phyloP scores from a whole-genome alignment of 208 protist genomes.

The Strigomonas culicis region DNA sequence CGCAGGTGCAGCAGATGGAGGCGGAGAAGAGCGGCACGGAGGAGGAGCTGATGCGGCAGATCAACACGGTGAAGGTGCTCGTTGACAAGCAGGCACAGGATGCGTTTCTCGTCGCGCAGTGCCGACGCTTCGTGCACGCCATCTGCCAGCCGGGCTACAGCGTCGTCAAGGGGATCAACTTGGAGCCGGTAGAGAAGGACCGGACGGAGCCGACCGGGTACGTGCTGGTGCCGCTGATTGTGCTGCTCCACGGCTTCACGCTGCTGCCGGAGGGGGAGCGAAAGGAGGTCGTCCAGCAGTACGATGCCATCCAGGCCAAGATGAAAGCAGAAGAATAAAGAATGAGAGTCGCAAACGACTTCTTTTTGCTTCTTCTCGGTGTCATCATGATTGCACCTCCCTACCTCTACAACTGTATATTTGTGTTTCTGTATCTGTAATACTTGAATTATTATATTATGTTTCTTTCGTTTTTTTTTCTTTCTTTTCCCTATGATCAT shows the following conservation, averaged over 20 bases:
- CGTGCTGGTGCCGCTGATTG: constrained; percentile 70
- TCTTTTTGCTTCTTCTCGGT: not conserved
- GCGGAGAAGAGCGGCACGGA: constrained; percentile 5
- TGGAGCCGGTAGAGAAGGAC: constrained; percentile 72
- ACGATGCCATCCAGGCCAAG: constrained; percentile 31
- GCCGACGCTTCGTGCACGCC: constrained; percentile 67
- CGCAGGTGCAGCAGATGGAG: constrained; percentile 21
- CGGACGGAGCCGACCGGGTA: constrained; percentile 69
- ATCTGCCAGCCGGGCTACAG: constrained; percentile 80
- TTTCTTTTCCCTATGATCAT: constrained; percentile 9
- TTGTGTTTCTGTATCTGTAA: no score
- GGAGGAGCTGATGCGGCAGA: constrained; percentile 9
- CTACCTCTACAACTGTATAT: no score
- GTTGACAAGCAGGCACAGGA: constrained; percentile 26
- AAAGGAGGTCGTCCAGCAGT: constrained; percentile 58
- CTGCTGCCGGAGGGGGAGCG: constrained; percentile 63
- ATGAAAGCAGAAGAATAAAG: not conserved
- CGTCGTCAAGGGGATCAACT: constrained; percentile 73
- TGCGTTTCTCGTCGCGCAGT: constrained; percentile 56
- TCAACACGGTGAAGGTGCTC: not conserved
- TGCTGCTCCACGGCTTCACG: constrained; percentile 79
- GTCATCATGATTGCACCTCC: no score
- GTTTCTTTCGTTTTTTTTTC: not conserved
- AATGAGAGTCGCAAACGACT: not conserved
- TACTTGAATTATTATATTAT: no score